These are phyloP conservation scores for Alternaria ventricosa DNA, from an alignment of 2,329 filamentous ascomycete species.

Conservation along the genomic window DNA sequence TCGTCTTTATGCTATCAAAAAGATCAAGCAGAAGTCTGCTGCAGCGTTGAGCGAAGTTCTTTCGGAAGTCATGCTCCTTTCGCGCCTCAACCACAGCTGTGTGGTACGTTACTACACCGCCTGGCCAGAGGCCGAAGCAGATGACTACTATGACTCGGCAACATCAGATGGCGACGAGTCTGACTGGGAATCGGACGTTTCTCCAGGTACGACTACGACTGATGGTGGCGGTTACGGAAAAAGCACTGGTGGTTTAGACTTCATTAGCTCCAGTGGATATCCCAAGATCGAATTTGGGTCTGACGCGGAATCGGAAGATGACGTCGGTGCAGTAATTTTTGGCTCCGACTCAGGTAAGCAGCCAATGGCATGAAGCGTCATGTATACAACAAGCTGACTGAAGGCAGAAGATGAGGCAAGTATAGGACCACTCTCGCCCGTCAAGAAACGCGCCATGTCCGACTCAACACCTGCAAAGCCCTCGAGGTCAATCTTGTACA, in stretches of 20 bases:
- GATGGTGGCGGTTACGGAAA: conserved; percentile 65
- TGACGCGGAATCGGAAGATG: conserved; percentile 53
- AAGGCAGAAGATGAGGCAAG: conserved; percentile 53
- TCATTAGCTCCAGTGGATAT: conserved; percentile 85
- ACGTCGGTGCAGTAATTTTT: conserved; percentile 44
- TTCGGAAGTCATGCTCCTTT: conserved; percentile 85
- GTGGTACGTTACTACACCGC: conserved; percentile 92
- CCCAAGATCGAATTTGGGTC: conserved; percentile 80
- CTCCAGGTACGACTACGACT: conserved; percentile 30
- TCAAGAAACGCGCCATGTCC: conserved; percentile 51
- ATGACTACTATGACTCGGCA: conserved; percentile 38
- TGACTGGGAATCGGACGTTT: conserved; percentile 32
- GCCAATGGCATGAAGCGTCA: not conserved
- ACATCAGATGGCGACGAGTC: conserved; percentile 38
- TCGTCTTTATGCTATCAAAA: conserved; percentile 95
- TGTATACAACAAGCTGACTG: conserved; percentile 11
- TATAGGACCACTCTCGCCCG: conserved; percentile 42
- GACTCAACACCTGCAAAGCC: conserved; percentile 57
- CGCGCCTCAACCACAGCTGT: conserved; percentile 88
- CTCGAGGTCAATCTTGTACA: conserved; percentile 81
- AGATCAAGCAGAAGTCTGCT: conserved; percentile 83
- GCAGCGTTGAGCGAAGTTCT: conserved; percentile 78
- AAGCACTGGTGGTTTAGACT: conserved; percentile 82
- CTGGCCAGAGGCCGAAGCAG: conserved; percentile 77
- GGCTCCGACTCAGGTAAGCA: conserved; percentile 48